Evolutionary conservation across 768 basidiomycete species (phyloP).

Genomic region (Phaeolepiota aurea): DNA sequence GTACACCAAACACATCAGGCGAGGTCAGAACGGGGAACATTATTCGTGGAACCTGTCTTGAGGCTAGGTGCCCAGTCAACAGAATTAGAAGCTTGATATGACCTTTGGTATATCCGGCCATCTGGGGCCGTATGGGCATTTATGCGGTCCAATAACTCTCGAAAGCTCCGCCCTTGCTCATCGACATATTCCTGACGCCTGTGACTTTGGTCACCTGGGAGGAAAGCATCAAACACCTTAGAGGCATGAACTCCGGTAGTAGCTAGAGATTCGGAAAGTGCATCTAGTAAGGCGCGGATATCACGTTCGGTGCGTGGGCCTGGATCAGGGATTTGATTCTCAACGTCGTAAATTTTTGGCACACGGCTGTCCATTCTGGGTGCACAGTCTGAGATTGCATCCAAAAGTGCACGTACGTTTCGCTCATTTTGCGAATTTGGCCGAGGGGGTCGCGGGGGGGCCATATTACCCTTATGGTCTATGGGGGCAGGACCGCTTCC

Average conservation of each 20-base stretch:
- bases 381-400: constrained; percentile 3
- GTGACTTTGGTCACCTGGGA: background rate
- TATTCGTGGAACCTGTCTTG: too few species aligned
- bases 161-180: constrained; percentile 5
- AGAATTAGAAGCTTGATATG: too few species aligned
- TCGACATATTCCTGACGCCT: background rate
- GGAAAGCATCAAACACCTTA: background rate
- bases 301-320: constrained; percentile 6
- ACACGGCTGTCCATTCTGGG: background rate
- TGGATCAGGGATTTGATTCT: background rate
- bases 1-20: too few species aligned
- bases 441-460: constrained; percentile 2
- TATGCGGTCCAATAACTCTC: constrained; percentile 8
- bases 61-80: too few species aligned
- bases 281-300: constrained; percentile 11
- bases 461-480: background rate
- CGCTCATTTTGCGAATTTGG: constrained; percentile 7
- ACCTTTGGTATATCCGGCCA: too few species aligned
- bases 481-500: background rate
- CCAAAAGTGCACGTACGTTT: constrained; percentile 11
- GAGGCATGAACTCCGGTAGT: background rate
- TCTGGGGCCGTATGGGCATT: too few species aligned
- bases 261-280: constrained; percentile 4
- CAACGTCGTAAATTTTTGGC: background rate
- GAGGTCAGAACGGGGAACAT: too few species aligned